These are phyloP conservation scores for Penicillium paneum DNA, from an alignment of 2,329 filamentous ascomycete species.

Conservation along the genomic window DNA sequence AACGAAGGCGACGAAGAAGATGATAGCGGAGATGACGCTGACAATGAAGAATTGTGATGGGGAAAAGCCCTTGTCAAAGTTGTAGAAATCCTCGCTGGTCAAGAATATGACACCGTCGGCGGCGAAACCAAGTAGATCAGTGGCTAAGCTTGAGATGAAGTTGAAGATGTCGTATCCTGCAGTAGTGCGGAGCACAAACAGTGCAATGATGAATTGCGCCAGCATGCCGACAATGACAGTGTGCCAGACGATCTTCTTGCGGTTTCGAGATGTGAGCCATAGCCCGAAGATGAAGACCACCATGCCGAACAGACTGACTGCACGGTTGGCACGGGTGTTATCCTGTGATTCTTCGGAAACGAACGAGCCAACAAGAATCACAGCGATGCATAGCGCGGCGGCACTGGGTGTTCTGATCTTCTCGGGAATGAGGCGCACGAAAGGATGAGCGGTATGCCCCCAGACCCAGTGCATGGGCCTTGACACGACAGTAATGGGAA, in stretches of 20 bases:
- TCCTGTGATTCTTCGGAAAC: slow-evolving; percentile 66
- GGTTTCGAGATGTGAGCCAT: slow-evolving; percentile 68
- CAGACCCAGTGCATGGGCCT: slow-evolving; percentile 66
- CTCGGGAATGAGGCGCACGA: slow-evolving; percentile 63
- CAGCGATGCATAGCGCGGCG: slow-evolving; percentile 61
- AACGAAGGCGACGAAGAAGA: slow-evolving; percentile 94
- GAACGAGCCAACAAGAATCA: slow-evolving; percentile 76
- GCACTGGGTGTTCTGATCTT: slow-evolving; percentile 62
- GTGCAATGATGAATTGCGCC: slow-evolving; percentile 78
- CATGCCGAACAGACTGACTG: slow-evolving; percentile 76
- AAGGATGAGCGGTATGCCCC: slow-evolving; percentile 60
- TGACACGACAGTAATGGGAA: slow-evolving; percentile 65
- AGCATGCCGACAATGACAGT: slow-evolving; percentile 87
- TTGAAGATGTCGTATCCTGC: slow-evolving; percentile 88
- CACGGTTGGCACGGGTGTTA: slow-evolving; percentile 77
- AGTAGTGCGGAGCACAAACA: slow-evolving; percentile 79
- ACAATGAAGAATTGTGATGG: slow-evolving; percentile 66
- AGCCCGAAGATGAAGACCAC: slow-evolving; percentile 65
- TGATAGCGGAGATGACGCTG: slow-evolving; percentile 80
- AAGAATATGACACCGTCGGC: slow-evolving; percentile 71
- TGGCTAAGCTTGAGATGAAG: slow-evolving; percentile 75
- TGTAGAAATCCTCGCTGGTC: slow-evolving; percentile 45
- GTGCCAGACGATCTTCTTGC: slow-evolving; percentile 62
- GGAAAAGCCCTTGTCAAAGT: slow-evolving; percentile 33
- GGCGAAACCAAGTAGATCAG: slow-evolving; percentile 72